phyloP scores from a whole-genome alignment of 768 basidiomycete species.

The Lactarius psammicola region DNA sequence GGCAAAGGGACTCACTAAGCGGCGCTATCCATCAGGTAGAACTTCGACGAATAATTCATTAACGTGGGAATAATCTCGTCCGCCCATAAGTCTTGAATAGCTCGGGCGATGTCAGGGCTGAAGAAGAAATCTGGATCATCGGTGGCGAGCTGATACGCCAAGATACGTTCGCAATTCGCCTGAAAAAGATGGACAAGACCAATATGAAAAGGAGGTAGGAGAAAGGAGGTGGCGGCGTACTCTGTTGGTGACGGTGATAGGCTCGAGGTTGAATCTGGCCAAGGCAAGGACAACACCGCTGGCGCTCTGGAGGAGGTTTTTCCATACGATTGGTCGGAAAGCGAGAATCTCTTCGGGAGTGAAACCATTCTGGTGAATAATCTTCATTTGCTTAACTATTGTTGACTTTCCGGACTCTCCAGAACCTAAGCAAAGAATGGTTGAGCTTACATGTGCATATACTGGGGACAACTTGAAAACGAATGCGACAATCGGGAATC shows the following conservation, averaged over 20 bases:
- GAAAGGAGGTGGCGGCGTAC: slow-evolving; percentile 33
- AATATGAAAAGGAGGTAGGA: slow-evolving; percentile 25
- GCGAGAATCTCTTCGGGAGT: slow-evolving; percentile 69
- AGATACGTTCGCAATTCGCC: slow-evolving; percentile 55
- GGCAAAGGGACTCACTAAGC: slow-evolving; percentile 66
- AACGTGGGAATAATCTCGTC: slow-evolving; percentile 55
- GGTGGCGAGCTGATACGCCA: slow-evolving; percentile 48
- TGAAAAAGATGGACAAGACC: slow-evolving; percentile 26
- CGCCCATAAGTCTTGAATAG: slow-evolving; percentile 67
- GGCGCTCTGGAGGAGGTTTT: slow-evolving; percentile 83
- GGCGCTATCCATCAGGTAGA: slow-evolving; percentile 93
- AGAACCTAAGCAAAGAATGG: slow-evolving; percentile 56
- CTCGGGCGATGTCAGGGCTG: slow-evolving; percentile 62
- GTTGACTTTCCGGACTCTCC: slow-evolving; percentile 95
- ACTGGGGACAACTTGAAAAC: slow-evolving; percentile 8
- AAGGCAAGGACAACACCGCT: slow-evolving; percentile 83
- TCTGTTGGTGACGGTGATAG: slow-evolving; percentile 62
- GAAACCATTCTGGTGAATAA: slow-evolving; percentile 92
- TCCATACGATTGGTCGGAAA: slow-evolving; percentile 75
- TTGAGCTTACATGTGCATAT: slow-evolving; percentile 9
- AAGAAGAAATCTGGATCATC: slow-evolving; percentile 46
- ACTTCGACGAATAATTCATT: slow-evolving; percentile 64
- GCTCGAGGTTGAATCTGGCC: slow-evolving; percentile 82
- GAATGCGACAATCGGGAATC: not conserved
- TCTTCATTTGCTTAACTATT: slow-evolving; percentile 98